Evolutionary conservation across 2,329 filamentous ascomycete species (phyloP).

Genomic region (Rugonectria rugulosa): DNA sequence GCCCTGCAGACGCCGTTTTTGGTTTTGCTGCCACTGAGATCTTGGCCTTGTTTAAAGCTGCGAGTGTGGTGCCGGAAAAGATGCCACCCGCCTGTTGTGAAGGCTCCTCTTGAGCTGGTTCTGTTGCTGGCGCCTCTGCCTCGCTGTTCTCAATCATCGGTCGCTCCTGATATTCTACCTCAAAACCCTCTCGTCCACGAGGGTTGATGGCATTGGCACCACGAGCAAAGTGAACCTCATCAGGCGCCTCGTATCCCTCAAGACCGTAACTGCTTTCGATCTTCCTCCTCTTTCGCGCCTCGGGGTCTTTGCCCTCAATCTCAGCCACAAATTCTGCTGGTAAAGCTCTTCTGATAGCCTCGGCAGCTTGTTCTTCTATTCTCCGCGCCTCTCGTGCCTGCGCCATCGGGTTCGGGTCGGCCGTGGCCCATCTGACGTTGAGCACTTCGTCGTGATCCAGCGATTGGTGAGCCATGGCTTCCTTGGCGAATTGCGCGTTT

Average conservation of each 20-base stretch:
- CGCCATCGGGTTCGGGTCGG: slow-evolving; percentile 93
- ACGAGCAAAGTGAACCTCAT: slow-evolving; percentile 90
- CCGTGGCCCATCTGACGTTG: slow-evolving; percentile 96
- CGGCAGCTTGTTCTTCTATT: slow-evolving; percentile 95
- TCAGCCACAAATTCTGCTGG: slow-evolving; percentile 92
- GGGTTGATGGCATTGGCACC: slow-evolving; percentile 74
- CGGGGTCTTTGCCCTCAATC: slow-evolving; percentile 89
- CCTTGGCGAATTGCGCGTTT: slow-evolving; percentile 89
- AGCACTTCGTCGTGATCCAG: slow-evolving; percentile 91
- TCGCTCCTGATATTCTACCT: slow-evolving; percentile 68
- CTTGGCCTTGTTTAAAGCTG: slow-evolving; percentile 71
- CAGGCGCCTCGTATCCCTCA: slow-evolving; percentile 90
- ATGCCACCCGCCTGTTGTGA: slow-evolving; percentile 65
- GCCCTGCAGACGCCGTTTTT: slow-evolving; percentile 66
- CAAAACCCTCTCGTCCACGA: slow-evolving; percentile 63
- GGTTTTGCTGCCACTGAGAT: slow-evolving; percentile 62
- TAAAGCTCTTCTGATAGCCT: slow-evolving; percentile 86
- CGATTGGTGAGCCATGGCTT: slow-evolving; percentile 94
- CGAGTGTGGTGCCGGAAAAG: slow-evolving; percentile 82
- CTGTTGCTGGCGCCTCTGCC: slow-evolving; percentile 45
- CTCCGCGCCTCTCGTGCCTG: slow-evolving; percentile 88
- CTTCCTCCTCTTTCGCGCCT: slow-evolving; percentile 86
- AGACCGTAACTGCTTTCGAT: slow-evolving; percentile 89
- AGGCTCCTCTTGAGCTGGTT: slow-evolving; percentile 41
- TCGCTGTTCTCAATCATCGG: slow-evolving; percentile 66